These are phyloP conservation scores for Cercospora sp. DNA, from an alignment of 2,329 filamentous ascomycete genomes.

Conservation along the genomic window DNA sequence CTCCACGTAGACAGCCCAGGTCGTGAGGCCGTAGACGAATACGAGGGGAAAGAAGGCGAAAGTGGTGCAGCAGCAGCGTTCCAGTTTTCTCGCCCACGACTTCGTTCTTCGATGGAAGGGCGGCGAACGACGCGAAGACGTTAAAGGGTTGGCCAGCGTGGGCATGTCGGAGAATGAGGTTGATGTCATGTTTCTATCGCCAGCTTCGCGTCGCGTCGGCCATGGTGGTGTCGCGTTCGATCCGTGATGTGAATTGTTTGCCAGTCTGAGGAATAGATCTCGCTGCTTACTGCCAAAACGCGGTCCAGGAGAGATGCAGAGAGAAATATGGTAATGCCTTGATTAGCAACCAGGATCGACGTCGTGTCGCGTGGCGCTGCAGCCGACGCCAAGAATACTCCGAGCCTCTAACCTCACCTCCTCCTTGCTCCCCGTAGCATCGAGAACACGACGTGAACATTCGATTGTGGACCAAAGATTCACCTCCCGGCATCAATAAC, in stretches of 20 bases:
- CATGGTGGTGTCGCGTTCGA: not conserved
- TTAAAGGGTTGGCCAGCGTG: slow-evolving; percentile 25
- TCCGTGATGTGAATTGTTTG: not conserved
- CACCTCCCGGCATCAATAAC: not conserved
- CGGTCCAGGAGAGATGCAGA: not conserved
- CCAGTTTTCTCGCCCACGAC: slow-evolving; percentile 66
- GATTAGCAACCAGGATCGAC: not conserved
- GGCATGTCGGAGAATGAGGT: slow-evolving; percentile 33
- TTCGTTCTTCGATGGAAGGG: slow-evolving; percentile 37
- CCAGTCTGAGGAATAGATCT: not conserved
- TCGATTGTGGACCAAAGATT: not conserved
- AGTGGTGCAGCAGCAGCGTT: slow-evolving; percentile 77
- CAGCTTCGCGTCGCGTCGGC: not conserved
- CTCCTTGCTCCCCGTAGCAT: not conserved
- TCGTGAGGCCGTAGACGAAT: slow-evolving; percentile 58
- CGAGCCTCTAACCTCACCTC: not conserved
- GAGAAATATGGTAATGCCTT: not conserved
- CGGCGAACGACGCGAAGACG: slow-evolving; percentile 31
- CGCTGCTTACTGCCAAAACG: not conserved
- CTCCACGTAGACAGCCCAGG: slow-evolving; percentile 90
- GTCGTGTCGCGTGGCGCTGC: not conserved
- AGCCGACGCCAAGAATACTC: not conserved
- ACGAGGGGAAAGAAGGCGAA: slow-evolving; percentile 31
- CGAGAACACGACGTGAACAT: not conserved
- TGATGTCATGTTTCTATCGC: slow-evolving; percentile 16